Conservation (phyloP, 1,284 basidiomycete genomes). For the Exobasidium cylindrosporum region DNA sequence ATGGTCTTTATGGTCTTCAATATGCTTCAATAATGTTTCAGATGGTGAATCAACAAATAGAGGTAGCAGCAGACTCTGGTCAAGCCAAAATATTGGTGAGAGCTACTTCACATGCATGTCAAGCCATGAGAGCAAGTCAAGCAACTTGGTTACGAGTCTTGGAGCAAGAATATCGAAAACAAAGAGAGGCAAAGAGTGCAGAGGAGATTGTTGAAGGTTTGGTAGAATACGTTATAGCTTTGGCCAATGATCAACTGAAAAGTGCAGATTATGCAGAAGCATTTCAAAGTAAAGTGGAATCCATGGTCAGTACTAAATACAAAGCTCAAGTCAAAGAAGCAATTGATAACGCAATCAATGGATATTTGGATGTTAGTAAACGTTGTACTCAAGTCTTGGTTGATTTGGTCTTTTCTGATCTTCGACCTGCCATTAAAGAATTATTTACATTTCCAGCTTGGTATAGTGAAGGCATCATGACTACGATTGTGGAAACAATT, state of each 20-base stretch:
- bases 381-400: constrained; percentile 92
- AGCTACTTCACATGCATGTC: constrained; percentile 81
- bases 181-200: constrained; percentile 70
- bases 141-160: constrained; percentile 81
- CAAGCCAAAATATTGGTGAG: constrained; percentile 89
- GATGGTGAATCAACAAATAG: constrained; percentile 93
- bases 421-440: constrained; percentile 80
- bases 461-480: constrained; percentile 65
- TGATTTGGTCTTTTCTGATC: constrained; percentile 89
- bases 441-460: constrained; percentile 73
- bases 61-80: constrained; percentile 89
- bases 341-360: constrained; percentile 93
- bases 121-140: constrained; percentile 87
- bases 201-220: constrained; percentile 84
- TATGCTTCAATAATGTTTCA: constrained; percentile 94
- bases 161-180: constrained; percentile 81
- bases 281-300: constrained; percentile 78
- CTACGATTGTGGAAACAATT: constrained; percentile 88
- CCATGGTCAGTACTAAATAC: constrained; percentile 90
- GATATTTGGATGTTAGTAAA: constrained; percentile 95
- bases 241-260: constrained; percentile 98
- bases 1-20: constrained; percentile 86
- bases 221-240: constrained; percentile 92
- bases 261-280: constrained; percentile 89
- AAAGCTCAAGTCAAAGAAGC: constrained; percentile 75